Evolutionary conservation across 371 early-diverging fungal species (phyloP).

Genomic region (Haplosporangium sp.): DNA sequence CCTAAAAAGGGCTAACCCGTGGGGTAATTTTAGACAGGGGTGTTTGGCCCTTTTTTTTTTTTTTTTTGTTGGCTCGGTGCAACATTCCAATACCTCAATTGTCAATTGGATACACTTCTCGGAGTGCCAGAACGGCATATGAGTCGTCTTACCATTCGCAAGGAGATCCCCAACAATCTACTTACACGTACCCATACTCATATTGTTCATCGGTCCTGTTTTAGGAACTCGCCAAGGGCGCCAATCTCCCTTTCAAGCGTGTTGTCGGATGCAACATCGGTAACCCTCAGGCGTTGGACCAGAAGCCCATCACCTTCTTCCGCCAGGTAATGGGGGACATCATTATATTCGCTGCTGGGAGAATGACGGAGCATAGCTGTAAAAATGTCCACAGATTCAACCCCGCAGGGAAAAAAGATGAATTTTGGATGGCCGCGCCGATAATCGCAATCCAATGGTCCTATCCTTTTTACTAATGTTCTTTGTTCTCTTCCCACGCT

Average conservation of each 20-base stretch:
- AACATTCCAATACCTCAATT: too few species aligned
- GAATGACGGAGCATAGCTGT: too few species aligned
- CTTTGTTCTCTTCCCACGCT: neutral
- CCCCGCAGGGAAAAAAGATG: neutral
- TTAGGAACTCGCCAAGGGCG: slow-evolving; percentile 62
- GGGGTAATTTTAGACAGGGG: too few species aligned
- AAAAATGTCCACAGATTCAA: neutral
- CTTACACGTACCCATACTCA: neutral
- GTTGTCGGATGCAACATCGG: slow-evolving; percentile 97
- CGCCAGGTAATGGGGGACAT: slow-evolving; percentile 77
- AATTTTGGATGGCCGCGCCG: neutral
- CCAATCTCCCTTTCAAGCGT: slow-evolving; percentile 75
- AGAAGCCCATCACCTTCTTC: slow-evolving; percentile 96
- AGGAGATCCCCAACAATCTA: slow-evolving; percentile 1
- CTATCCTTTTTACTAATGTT: neutral
- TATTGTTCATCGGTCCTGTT: neutral
- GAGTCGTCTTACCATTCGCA: too few species aligned
- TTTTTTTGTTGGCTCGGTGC: too few species aligned
- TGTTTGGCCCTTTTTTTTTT: too few species aligned
- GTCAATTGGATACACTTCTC: too few species aligned
- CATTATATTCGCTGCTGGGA: too few species aligned
- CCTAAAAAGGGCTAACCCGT: too few species aligned
- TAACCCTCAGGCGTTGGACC: slow-evolving; percentile 96
- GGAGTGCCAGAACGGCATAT: too few species aligned
- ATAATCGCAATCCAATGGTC: neutral